A percentile compares a stretch with the other conserved stretches of the same genome.
phyloP scores from a whole-genome alignment of 2,329 filamentous ascomycete genomes.

The Aureobasidium uvarum region DNA sequence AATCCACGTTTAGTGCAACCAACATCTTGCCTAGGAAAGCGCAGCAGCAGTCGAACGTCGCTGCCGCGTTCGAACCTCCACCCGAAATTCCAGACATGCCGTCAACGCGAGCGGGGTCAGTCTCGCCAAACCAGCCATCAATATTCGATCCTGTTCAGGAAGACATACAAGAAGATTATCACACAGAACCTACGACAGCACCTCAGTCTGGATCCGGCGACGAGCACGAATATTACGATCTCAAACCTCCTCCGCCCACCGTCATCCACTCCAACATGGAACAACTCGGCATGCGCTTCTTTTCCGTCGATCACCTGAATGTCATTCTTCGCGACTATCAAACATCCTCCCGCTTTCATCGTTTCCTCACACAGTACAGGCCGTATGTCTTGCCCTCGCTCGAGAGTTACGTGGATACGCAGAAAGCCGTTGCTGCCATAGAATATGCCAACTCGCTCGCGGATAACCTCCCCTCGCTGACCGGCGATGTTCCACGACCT shows the following conservation, averaged over 20 bases:
- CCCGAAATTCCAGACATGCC: constrained; percentile 27
- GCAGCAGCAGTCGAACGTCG: neutral
- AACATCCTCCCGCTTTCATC: constrained; percentile 39
- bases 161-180: constrained; percentile 6
- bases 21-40: constrained; percentile 19
- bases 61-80: constrained; percentile 15
- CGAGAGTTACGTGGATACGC: constrained; percentile 42
- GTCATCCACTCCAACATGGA: constrained; percentile 38
- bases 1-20: constrained; percentile 28
- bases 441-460: constrained; percentile 49
- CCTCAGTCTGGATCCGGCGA: constrained; percentile 31
- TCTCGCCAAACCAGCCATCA: constrained; percentile 27
- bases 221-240: constrained; percentile 39
- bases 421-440: constrained; percentile 45
- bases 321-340: constrained; percentile 43
- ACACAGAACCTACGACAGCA: constrained; percentile 33
- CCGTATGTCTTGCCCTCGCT: constrained; percentile 40
- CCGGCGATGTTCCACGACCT: constrained; percentile 32
- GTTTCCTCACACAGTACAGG: constrained; percentile 44
- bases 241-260: constrained; percentile 43
- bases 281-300: constrained; percentile 41
- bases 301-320: constrained; percentile 46
- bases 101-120: constrained; percentile 2
- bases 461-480: constrained; percentile 35
- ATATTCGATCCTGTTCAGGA: constrained; percentile 32